These are phyloP conservation scores for Paragyromitra xinjiangensis DNA, from an alignment of 495 filamentous ascomycete genomes.

Conservation along the genomic window DNA sequence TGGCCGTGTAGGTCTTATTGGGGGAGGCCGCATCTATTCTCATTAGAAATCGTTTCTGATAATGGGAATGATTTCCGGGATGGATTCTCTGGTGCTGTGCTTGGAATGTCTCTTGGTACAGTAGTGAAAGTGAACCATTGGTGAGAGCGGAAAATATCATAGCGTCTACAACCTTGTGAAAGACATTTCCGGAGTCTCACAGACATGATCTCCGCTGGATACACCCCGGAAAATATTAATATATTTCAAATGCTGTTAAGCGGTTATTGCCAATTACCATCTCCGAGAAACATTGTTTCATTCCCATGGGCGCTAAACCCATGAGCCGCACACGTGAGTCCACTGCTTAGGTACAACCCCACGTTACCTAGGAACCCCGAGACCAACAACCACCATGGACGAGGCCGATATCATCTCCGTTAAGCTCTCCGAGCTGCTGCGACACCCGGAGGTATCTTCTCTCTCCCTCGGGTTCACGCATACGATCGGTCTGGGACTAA, in stretches of 20 bases:
- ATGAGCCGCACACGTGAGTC: slow-evolving; percentile 44
- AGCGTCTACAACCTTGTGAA: too few relatives aligned
- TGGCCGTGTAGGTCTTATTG: neutral
- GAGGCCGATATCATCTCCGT: slow-evolving; percentile 63
- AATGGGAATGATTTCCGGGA: neutral
- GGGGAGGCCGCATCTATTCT: neutral
- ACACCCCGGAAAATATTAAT: neutral
- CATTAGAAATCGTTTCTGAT: neutral
- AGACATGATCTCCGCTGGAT: too few relatives aligned
- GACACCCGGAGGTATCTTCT: slow-evolving; percentile 66
- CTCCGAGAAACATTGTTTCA: slow-evolving; percentile 7
- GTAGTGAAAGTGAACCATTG: neutral
- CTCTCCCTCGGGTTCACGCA: neutral
- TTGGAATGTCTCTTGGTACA: neutral
- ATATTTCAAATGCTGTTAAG: neutral
- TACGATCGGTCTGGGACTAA: slow-evolving; percentile 22
- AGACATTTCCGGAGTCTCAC: too few relatives aligned
- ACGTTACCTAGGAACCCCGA: slow-evolving; percentile 27
- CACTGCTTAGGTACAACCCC: slow-evolving; percentile 33
- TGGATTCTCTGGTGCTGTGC: neutral
- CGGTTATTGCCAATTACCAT: slow-evolving; percentile 5
- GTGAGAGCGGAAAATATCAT: too few relatives aligned
- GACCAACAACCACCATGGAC: slow-evolving; percentile 60
- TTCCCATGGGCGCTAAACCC: slow-evolving; percentile 29
- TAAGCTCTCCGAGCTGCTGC: slow-evolving; percentile 77